Conservation (phyloP, 257 asterid species). For the Solanum tacnaense region DNA sequence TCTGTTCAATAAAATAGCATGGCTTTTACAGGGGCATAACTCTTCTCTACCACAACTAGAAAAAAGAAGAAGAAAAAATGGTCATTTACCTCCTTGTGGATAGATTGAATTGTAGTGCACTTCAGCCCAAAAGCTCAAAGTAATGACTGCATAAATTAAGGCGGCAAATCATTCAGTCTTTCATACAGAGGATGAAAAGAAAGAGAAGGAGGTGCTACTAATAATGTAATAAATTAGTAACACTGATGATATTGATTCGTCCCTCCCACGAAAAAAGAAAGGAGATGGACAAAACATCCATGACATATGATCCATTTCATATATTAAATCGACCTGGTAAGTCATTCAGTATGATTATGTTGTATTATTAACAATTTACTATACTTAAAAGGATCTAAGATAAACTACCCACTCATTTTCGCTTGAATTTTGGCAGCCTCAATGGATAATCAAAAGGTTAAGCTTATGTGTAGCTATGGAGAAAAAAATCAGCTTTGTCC, state of each 20-base stretch:
- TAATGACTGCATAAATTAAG: slow-evolving; percentile 43
- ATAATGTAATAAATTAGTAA: neutral
- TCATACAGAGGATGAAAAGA: neutral
- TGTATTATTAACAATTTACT: neutral
- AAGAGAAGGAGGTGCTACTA: neutral
- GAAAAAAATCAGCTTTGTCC: slow-evolving; percentile 55
- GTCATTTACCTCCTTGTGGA: slow-evolving; percentile 60
- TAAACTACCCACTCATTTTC: neutral
- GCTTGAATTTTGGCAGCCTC: neutral
- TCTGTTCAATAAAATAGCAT: neutral
- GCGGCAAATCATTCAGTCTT: neutral
- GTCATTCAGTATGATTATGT: neutral
- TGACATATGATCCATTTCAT: neutral
- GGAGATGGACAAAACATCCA: neutral
- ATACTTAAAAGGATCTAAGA: neutral
- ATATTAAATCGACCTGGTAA: neutral
- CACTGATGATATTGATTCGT: neutral
- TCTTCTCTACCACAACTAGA: neutral
- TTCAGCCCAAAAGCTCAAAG: slow-evolving; percentile 94
- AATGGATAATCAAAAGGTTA: slow-evolving; percentile 25
- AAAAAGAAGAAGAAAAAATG: neutral
- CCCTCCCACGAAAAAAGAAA: neutral
- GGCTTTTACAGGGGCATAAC: neutral
- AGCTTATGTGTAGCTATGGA: slow-evolving; percentile 65
- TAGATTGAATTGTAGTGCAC: slow-evolving; percentile 85